Percentiles rank a stretch among this genome's conserved stretches.
Conservation (phyloP, 176 grass and related monocot genomes). For the Phoenix roebelenii region DNA sequence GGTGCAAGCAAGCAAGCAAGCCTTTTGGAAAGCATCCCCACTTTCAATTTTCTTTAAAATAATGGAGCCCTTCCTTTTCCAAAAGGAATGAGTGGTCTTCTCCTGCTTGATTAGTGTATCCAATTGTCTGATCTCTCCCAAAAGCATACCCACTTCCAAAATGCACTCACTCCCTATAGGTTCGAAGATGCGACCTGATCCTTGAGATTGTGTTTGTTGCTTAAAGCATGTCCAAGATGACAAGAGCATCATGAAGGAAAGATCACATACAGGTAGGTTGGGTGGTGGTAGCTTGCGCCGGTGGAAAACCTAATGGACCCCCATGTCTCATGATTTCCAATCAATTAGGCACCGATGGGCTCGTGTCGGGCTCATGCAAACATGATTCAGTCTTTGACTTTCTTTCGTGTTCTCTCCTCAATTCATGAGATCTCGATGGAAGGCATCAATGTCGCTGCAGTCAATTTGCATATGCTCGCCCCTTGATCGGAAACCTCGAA, state of each 20-base stretch:
- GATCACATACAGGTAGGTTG: background rate
- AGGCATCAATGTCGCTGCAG: too few species aligned
- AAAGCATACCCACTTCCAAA: background rate
- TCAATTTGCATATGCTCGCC: too few species aligned
- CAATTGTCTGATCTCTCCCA: background rate
- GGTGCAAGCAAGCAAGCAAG: background rate
- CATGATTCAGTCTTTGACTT: too few species aligned
- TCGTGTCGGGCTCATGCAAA: too few species aligned
- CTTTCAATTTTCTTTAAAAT: background rate
- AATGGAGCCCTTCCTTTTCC: background rate
- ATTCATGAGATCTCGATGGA: too few species aligned
- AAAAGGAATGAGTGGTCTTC: too few species aligned
- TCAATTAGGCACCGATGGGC: too few species aligned
- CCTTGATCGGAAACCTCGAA: too few species aligned
- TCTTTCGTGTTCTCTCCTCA: too few species aligned
- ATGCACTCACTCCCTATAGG: background rate
- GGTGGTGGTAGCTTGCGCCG: background rate
- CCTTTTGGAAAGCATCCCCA: conserved; percentile 2
- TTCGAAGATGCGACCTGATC: background rate
- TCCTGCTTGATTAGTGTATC: too few species aligned
- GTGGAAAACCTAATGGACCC: background rate
- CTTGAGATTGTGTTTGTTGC: background rate
- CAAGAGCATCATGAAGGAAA: background rate
- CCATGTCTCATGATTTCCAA: background rate
- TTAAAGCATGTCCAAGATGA: background rate